phyloP scores from a whole-genome alignment of 2,329 filamentous ascomycete species.

The Microdochium trichocladiopsis region DNA sequence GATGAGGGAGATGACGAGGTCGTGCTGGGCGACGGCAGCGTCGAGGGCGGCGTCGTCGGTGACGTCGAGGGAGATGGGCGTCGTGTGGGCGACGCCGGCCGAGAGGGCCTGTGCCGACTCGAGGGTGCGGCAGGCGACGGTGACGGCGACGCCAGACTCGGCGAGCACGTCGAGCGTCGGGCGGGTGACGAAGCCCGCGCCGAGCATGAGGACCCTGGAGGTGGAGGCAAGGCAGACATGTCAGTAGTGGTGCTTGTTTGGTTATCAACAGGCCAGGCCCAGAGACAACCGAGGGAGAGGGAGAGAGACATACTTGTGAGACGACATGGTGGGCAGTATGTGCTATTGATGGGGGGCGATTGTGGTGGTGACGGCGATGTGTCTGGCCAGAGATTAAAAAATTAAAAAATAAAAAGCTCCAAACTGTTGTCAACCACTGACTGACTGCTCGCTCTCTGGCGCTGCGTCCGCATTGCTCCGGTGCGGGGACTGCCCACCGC shows the following conservation, averaged over 20 bases:
- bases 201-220: constrained; percentile 34
- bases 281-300: no score
- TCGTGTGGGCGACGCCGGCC: constrained; percentile 64
- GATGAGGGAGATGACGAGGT: constrained; percentile 76
- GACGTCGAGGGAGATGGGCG: constrained; percentile 79
- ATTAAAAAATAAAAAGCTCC: no score
- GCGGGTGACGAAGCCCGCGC: constrained; percentile 52
- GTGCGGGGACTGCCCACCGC: no score
- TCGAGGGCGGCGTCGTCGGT: constrained; percentile 70
- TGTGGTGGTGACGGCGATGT: not conserved
- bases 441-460: no score
- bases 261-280: no score
- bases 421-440: no score
- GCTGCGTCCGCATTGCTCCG: no score
- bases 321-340: not conserved
- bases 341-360: not conserved
- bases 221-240: not conserved
- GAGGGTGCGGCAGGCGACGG: constrained; percentile 76
- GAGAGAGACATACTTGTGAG: not conserved
- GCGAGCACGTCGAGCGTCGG: constrained; percentile 59
- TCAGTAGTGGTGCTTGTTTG: not conserved
- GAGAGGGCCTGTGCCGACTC: constrained; percentile 69
- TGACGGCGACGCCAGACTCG: constrained; percentile 53
- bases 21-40: constrained; percentile 69
- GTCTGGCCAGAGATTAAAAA: no score